Evolutionary conservation across 2,329 filamentous ascomycete genomes (phyloP), one percentile per base, ranked within the genome.

Genomic region (Mollisiaceae sp.): DNA sequence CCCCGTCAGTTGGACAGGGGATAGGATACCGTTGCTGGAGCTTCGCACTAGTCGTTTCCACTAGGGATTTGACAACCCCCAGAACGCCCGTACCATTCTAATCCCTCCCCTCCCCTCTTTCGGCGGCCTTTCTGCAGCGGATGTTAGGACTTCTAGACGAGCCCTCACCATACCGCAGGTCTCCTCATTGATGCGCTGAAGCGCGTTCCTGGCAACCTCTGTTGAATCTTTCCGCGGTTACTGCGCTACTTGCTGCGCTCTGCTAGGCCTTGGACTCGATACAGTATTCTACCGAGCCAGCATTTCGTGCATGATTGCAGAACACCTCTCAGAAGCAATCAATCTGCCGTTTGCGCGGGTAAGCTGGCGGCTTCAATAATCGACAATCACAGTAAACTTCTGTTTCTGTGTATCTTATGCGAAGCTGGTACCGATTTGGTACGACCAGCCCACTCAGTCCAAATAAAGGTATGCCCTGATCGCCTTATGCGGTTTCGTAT

Each of bases 381-480:
- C 55, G 20, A 59, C 62, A 59, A 12, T 54, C 39, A 58, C 56
- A 57, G 18, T 50, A 27, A 32, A 18, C 27, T 39, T 39, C 47
- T 56, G 35, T 62, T 65, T 59, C 59, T 60, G 58, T 63, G 56
- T 60, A 67, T 58, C 60, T 63, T 35, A 59, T 65, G 62, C 59
- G 41, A 56, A 39, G 59, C 27, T 64, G 39, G 63, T 63, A 63
- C 55, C 1, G 52, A 65, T 59, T 45, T 65, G 54, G 64, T 65
- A 63, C 61, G 35, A 62, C 69, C 66, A 45, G 20, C 20, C 60
- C 60, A 59, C 43, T 18, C 20, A 27, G 14, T 55, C 64, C 56
- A 61, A 68, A 67, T 69, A 66, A 70, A 70, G 69, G 69, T 71
- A 70, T 60, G 72, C 67, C 68, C 66, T 72, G 68, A 69, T 72